phyloP scores from a whole-genome alignment of 2,329 filamentous ascomycete genomes.

The Sarocladium strictum region DNA sequence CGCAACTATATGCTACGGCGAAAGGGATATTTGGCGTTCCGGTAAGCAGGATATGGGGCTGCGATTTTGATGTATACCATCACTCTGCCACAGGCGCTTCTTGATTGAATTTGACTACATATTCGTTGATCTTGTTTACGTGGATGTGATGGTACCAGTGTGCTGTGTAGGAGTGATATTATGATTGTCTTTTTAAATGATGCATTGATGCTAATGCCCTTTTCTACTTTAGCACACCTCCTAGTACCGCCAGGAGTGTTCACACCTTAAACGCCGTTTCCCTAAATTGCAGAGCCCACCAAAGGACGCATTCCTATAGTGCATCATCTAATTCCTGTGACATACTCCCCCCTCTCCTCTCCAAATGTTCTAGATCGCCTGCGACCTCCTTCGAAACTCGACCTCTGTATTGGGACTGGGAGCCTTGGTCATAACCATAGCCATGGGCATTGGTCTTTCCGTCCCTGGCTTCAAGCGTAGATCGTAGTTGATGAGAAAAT shows the following conservation, averaged over 20 bases:
- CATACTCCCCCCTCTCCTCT: background rate
- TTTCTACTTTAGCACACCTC: background rate
- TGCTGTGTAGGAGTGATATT: background rate
- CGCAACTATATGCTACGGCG: constrained; percentile 9
- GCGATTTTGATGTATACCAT: constrained; percentile 10
- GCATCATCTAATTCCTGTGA: background rate
- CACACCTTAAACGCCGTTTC: background rate
- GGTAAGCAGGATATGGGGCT: constrained; percentile 9
- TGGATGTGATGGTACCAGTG: background rate
- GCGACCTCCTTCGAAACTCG: constrained; percentile 30
- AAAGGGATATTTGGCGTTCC: constrained; percentile 8
- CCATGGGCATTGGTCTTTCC: constrained; percentile 31
- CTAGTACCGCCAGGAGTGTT: background rate
- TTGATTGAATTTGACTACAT: constrained; percentile 7
- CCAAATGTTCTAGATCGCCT: constrained; percentile 10
- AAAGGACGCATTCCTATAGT: background rate
- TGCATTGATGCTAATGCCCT: background rate
- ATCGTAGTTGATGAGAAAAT: constrained; percentile 37
- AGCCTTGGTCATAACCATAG: constrained; percentile 34
- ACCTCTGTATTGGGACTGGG: constrained; percentile 33
- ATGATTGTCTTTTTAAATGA: background rate
- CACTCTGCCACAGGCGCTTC: constrained; percentile 9
- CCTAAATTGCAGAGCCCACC: background rate
- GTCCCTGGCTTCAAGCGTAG: constrained; percentile 31
- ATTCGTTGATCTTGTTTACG: background rate